These are phyloP conservation scores for Lindgomyces ingoldianus DNA, from an alignment of 495 filamentous ascomycete genomes.

Conservation along the genomic window DNA sequence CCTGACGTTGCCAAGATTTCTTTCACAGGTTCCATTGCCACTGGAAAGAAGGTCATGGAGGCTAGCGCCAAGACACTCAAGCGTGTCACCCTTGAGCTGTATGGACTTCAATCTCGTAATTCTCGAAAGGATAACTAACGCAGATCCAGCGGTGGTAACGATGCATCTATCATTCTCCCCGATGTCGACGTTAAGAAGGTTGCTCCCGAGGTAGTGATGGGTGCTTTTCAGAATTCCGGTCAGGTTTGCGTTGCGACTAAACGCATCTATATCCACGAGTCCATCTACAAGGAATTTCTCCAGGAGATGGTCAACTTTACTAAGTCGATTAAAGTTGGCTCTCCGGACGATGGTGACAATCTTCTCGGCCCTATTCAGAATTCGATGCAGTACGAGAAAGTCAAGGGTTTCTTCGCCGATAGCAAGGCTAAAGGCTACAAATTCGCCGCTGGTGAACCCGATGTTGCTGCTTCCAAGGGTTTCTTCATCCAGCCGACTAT, in stretches of 20 bases:
- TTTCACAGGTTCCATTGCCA: conserved; percentile 67
- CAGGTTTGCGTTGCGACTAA: conserved; percentile 66
- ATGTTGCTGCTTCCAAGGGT: conserved; percentile 46
- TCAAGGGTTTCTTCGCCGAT: conserved; percentile 51
- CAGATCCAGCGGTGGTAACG: conserved; percentile 58
- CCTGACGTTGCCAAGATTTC: conserved; percentile 65
- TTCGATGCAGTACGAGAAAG: conserved; percentile 50
- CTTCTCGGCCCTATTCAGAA: conserved; percentile 58
- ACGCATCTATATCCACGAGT: conserved; percentile 69
- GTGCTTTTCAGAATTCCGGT: conserved; percentile 63
- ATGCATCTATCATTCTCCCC: conserved; percentile 64
- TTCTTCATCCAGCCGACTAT: conserved; percentile 60
- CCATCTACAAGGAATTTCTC: conserved; percentile 65
- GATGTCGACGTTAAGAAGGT: conserved; percentile 66
- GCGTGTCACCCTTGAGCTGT: conserved; percentile 58
- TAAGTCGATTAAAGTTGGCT: conserved; percentile 49
- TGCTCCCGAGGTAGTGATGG: conserved; percentile 57
- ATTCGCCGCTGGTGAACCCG: conserved; percentile 48
- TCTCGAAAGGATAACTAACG: neutral
- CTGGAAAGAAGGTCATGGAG: conserved; percentile 65
- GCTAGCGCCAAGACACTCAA: conserved; percentile 64
- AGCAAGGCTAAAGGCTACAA: conserved; percentile 46
- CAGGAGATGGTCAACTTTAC: conserved; percentile 57
- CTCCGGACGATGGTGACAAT: conserved; percentile 39
- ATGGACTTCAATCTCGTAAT: neutral